Evolutionary conservation across 768 basidiomycete genomes (phyloP).

Genomic region (Auriscalpium microsporum): DNA sequence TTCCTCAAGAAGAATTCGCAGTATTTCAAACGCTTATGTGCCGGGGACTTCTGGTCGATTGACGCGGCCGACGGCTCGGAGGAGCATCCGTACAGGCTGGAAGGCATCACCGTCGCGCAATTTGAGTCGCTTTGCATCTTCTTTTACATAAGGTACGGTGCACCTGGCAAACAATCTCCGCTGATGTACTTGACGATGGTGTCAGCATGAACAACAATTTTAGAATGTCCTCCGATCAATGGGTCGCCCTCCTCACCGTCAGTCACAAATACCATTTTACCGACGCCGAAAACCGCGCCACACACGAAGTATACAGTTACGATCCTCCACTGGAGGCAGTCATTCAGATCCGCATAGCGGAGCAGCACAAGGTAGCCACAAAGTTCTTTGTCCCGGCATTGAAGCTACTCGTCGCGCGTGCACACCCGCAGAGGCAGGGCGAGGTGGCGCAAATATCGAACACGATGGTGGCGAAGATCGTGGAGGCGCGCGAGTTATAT

Average conservation of each 20-base stretch:
- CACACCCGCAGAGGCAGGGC: background rate
- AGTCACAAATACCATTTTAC: slow-evolving; percentile 1
- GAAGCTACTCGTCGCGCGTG: background rate
- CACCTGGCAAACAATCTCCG: background rate
- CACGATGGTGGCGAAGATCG: background rate
- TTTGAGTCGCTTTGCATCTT: slow-evolving; percentile 14
- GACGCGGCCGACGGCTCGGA: slow-evolving; percentile 10
- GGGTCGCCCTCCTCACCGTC: slow-evolving; percentile 2
- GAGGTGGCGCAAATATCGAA: background rate
- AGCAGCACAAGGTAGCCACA: background rate
- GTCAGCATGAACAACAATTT: background rate
- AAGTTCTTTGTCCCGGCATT: background rate
- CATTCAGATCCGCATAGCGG: background rate
- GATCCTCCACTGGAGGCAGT: background rate
- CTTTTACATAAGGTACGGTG: slow-evolving; percentile 17
- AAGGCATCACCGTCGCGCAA: slow-evolving; percentile 7
- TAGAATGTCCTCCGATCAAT: background rate
- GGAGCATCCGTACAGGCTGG: slow-evolving; percentile 10
- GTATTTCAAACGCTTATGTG: too few species aligned
- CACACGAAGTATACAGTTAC: slow-evolving; percentile 1
- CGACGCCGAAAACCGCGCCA: slow-evolving; percentile 2
- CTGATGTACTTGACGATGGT: background rate
- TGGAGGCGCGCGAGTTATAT: background rate
- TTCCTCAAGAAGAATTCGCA: slow-evolving; percentile 13
- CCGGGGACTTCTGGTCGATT: too few species aligned